Evolutionary conservation across 2,329 filamentous ascomycete genomes (phyloP), one percentile per base, ranked within the genome.

Genomic region (Cordyceps cateniannulata): DNA sequence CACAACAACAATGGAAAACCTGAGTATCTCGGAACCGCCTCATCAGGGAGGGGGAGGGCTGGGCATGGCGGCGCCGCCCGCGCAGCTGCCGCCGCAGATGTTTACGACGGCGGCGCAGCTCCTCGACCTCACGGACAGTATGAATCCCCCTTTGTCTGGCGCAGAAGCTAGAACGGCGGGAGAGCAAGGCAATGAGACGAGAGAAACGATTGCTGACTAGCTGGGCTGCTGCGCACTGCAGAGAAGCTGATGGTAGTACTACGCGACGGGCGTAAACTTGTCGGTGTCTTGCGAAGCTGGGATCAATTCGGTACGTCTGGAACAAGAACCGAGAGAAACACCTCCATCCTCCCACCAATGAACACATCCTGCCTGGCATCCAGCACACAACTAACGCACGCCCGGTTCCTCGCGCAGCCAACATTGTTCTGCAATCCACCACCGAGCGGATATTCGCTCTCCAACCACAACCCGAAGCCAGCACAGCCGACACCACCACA

Each of bases 91-190:
- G 16, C 93, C 93, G 62, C 93, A 99, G 79, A 97, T 98, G 89
- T 99, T 99, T 78, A 96, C 95, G 20, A 99, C 95, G 35, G 95
- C 95, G 35, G 93, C 95, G 59, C 95, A 98, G 79, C 81, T 99
- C 62, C 80, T 99, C 62, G 95, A 99, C 73, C 82, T 99, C 70
- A 98, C 95, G 69, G 95, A 99, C 79, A 99, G 93, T 98, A 85
- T 80, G 90, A 70, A 62, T n/a, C 61, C 53, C 63, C 35, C 24
- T 24, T 38, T n/a, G 16, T 10, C 16, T 5, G n/a, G 29, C 18
- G 24, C 22, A 25, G 29, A 50, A 38, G 47, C 9, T 5, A 18
- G 27, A 24, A 22, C 4, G 32, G 22, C 14, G 24, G 12, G 14
- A 20, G 12, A 20, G 40, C 14, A 20, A 47, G 22, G 16, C 3